Evolutionary conservation across 2,329 filamentous ascomycete genomes (phyloP).

Genomic region (Pseudogymnoascus sp.): DNA sequence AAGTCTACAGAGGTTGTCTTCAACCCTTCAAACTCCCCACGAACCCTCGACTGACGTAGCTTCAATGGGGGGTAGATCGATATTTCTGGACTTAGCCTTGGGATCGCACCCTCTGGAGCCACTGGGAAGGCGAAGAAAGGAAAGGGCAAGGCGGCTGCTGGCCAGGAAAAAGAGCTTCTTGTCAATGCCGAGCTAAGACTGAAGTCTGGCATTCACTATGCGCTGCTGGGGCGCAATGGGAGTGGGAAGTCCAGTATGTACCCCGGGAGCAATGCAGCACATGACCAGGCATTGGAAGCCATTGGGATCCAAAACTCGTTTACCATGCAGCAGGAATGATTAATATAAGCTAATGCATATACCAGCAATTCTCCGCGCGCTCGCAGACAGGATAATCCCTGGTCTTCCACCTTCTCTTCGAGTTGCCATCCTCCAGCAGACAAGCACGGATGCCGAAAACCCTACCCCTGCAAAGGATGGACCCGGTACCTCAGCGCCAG

Average conservation of each 20-base stretch:
- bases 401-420: conserved; percentile 60
- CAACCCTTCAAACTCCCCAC: background rate
- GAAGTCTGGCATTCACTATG: conserved; percentile 67
- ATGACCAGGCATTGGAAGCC: background rate
- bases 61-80: conserved; percentile 64
- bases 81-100: conserved; percentile 45
- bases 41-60: conserved; percentile 31
- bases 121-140: conserved; percentile 36
- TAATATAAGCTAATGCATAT: conserved; percentile 2
- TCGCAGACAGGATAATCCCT: conserved; percentile 70
- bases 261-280: background rate
- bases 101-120: conserved; percentile 29
- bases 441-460: conserved; percentile 30
- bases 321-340: background rate
- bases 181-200: conserved; percentile 60
- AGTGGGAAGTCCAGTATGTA: conserved; percentile 69
- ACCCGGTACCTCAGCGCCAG: conserved; percentile 6
- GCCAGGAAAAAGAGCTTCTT: conserved; percentile 56
- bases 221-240: conserved; percentile 71
- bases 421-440: conserved; percentile 64
- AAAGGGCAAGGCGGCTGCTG: conserved; percentile 37
- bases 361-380: conserved; percentile 60
- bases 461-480: conserved; percentile 25
- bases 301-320: background rate
- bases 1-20: background rate